Percentiles rank a stretch among this genome's conserved stretches.
These are phyloP conservation scores for Rhodotorula paludigena DNA, from an alignment of 768 basidiomycete genomes.

Conservation along the genomic window DNA sequence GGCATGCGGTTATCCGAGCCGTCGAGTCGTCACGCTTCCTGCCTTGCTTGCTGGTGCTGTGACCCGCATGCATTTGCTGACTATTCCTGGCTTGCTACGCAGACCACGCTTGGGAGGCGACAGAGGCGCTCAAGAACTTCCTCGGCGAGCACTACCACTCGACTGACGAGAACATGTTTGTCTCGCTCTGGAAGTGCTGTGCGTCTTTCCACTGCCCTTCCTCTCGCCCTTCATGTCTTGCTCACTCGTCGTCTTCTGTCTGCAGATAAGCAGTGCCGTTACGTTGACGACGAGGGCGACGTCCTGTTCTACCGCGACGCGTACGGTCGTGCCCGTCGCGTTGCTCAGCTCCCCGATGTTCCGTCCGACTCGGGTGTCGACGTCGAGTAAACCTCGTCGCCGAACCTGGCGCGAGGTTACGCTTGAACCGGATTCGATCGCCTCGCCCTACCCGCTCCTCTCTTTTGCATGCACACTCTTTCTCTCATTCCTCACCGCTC, in stretches of 20 bases:
- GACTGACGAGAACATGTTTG: constrained; percentile 52
- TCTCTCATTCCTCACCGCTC: neutral
- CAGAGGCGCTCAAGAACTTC: constrained; percentile 72
- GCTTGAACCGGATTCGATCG: too few relatives aligned
- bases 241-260: too few relatives aligned
- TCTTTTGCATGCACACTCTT: neutral
- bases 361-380: constrained; percentile 64
- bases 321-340: constrained; percentile 66
- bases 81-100: too few relatives aligned
- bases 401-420: too few relatives aligned
- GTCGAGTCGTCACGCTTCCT: too few relatives aligned
- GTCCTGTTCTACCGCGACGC: constrained; percentile 89
- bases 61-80: too few relatives aligned
- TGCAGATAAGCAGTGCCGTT: constrained; percentile 6
- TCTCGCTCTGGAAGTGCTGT: constrained; percentile 55
- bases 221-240: too few relatives aligned
- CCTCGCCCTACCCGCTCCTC: neutral
- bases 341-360: constrained; percentile 60
- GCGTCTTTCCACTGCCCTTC: too few relatives aligned
- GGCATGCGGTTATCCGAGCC: too few relatives aligned
- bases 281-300: constrained; percentile 85
- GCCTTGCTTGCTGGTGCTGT: too few relatives aligned
- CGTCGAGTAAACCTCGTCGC: neutral
- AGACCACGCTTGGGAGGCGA: constrained; percentile 72
- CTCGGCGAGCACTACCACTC: constrained; percentile 53